A percentile compares a stretch with the other conserved stretches of the same genome.
Evolutionary conservation across 1,284 basidiomycete species (phyloP).

Genomic region (Fomitopsis schrenkii): DNA sequence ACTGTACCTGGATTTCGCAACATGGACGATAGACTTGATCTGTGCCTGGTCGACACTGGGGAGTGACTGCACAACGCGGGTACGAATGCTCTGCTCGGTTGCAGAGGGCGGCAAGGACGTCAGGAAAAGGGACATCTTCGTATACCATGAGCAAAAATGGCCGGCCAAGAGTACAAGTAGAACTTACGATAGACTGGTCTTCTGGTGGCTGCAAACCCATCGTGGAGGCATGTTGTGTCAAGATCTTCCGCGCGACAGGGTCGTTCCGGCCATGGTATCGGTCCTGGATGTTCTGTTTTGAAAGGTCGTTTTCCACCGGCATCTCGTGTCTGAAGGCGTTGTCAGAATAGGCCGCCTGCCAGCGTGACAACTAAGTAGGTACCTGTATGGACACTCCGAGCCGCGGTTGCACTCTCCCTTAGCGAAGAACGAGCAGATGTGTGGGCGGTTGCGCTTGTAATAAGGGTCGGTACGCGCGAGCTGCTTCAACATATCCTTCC

Average conservation of each 20-base stretch:
- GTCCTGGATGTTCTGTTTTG: constrained; percentile 92
- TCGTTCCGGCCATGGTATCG: constrained; percentile 89
- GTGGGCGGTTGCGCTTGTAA: constrained; percentile 94
- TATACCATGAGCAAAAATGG: constrained; percentile 6
- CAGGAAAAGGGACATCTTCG: constrained; percentile 87
- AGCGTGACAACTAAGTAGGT: constrained; percentile 16
- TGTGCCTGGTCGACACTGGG: constrained; percentile 64
- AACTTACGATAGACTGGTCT: constrained; percentile 78
- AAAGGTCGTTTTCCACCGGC: constrained; percentile 76
- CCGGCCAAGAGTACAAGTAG: background rate
- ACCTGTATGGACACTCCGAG: constrained; percentile 87
- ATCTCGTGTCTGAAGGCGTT: constrained; percentile 71
- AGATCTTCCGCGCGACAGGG: constrained; percentile 87
- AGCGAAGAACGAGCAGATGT: constrained; percentile 92
- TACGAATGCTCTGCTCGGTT: constrained; percentile 77
- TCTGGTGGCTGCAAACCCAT: constrained; percentile 89
- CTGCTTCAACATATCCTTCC: constrained; percentile 94
- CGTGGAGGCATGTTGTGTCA: constrained; percentile 67
- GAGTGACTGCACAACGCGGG: constrained; percentile 68
- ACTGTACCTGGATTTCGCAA: constrained; percentile 71
- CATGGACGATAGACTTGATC: constrained; percentile 84
- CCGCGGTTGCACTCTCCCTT: constrained; percentile 96
- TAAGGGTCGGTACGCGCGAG: constrained; percentile 92
- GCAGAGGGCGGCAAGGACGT: constrained; percentile 75
- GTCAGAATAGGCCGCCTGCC: background rate